These are phyloP conservation scores for Paulinella micropora DNA, from an alignment of 78 protist species.

Conservation along the genomic window DNA sequence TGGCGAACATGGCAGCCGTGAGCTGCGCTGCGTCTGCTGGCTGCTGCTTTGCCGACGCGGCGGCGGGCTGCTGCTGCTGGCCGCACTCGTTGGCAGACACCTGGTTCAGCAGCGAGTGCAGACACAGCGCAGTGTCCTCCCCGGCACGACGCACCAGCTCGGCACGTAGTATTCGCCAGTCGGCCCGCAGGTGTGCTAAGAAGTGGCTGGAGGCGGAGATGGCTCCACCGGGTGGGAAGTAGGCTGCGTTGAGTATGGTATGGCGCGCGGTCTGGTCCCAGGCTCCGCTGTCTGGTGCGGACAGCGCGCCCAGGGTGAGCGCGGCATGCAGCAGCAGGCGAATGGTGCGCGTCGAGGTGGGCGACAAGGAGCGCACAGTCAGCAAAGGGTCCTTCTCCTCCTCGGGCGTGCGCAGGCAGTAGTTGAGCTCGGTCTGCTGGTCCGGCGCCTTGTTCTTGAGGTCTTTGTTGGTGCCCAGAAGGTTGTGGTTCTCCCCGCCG, in stretches of 20 bases:
- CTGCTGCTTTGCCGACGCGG: background rate
- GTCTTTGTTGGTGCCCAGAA: background rate
- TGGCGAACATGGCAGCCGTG: background rate
- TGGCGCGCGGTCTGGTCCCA: too few species aligned
- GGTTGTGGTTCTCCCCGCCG: background rate
- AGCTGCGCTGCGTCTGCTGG: background rate
- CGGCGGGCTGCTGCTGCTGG: too few species aligned
- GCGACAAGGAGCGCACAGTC: background rate
- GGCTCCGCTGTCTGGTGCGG: background rate
- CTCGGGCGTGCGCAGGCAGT: background rate
- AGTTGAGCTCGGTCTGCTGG: background rate
- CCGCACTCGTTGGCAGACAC: too few species aligned
- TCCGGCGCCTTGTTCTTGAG: background rate
- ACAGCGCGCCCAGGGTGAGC: background rate
- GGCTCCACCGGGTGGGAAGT: background rate
- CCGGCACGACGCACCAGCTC: background rate
- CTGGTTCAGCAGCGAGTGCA: background rate
- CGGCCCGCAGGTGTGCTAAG: background rate
- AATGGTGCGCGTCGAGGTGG: background rate
- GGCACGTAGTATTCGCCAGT: background rate
- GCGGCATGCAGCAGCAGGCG: background rate
- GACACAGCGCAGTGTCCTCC: background rate
- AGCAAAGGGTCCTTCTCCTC: background rate
- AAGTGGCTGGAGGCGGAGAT: background rate
- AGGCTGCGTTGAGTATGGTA: too few species aligned